A percentile compares a stretch with the other conserved stretches of the same genome.
phyloP scores from a whole-genome alignment of 805 yeast genomes.

The Kodamaea jinghongensis region DNA sequence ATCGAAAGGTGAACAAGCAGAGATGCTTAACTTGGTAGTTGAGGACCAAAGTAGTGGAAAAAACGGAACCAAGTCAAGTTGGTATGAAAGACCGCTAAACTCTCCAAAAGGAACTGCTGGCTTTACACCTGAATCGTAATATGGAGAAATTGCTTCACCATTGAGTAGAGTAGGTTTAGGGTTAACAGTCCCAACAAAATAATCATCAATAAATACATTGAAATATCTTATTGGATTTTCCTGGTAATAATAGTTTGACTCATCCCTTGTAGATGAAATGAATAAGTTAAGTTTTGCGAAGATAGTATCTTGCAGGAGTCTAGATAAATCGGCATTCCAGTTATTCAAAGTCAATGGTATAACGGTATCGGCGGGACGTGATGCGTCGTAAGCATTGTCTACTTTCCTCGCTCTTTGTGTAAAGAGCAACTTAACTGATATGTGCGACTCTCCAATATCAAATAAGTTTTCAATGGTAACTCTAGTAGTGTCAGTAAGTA shows the following conservation, averaged over 20 bases:
- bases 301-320: conserved; percentile 15
- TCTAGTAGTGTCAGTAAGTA: too few species aligned
- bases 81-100: conserved; percentile 25
- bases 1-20: conserved; percentile 24
- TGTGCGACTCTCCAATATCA: too few species aligned
- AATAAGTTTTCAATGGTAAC: too few species aligned
- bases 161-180: conserved; percentile 26
- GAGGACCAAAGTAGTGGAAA: conserved; percentile 27
- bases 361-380: background rate
- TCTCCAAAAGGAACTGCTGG: conserved; percentile 28
- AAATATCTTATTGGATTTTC: conserved; percentile 20
- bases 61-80: conserved; percentile 23
- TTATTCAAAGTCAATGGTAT: background rate
- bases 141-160: conserved; percentile 3
- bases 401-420: too few species aligned
- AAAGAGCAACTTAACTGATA: too few species aligned
- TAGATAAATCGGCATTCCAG: background rate
- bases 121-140: conserved; percentile 14
- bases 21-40: conserved; percentile 18
- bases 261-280: conserved; percentile 27
- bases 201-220: conserved; percentile 21
- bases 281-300: conserved; percentile 23
- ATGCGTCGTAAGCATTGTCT: too few species aligned
- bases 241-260: conserved; percentile 20
- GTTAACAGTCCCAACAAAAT: conserved; percentile 19